Evolutionary conservation across 2,329 filamentous ascomycete genomes (phyloP).

Genomic region (Scedosporium dehoogii): DNA sequence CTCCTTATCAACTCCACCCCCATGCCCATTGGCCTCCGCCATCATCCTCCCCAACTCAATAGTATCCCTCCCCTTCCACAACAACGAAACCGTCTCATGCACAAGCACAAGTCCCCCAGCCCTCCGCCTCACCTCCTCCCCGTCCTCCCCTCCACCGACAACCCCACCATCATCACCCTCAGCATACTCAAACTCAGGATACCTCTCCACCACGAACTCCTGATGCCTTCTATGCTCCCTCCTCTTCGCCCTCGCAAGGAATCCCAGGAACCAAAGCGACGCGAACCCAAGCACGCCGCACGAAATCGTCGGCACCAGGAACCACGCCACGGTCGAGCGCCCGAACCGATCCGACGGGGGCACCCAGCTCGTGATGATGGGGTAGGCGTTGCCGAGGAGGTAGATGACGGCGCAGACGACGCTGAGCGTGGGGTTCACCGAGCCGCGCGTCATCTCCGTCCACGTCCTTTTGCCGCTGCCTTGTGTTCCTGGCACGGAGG

Average conservation of each 20-base stretch:
- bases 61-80: conserved; percentile 22
- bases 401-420: conserved; percentile 21
- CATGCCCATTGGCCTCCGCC: neutral
- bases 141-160: conserved; percentile 10
- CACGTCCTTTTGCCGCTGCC: conserved; percentile 14
- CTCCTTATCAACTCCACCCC: neutral
- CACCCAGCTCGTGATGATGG: conserved; percentile 22
- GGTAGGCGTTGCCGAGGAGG: conserved; percentile 21
- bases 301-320: conserved; percentile 19
- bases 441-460: conserved; percentile 21
- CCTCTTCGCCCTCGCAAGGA: conserved; percentile 19
- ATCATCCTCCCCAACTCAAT: conserved; percentile 3
- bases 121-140: conserved; percentile 11
- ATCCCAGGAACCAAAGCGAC: conserved; percentile 24
- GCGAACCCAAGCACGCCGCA: conserved; percentile 19
- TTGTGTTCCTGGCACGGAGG: conserved; percentile 6
- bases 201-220: conserved; percentile 23
- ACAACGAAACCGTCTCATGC: conserved; percentile 26
- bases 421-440: conserved; percentile 20
- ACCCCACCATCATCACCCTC: conserved; percentile 10
- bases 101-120: conserved; percentile 20
- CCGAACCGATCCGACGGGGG: conserved; percentile 13
- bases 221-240: conserved; percentile 19
- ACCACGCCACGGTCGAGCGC: conserved; percentile 16
- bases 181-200: conserved; percentile 23